A percentile compares a stretch with the other conserved stretches of the same genome.
Evolutionary conservation across 2,329 filamentous ascomycete genomes (phyloP).

Genomic region (Hypoxylon sp.): DNA sequence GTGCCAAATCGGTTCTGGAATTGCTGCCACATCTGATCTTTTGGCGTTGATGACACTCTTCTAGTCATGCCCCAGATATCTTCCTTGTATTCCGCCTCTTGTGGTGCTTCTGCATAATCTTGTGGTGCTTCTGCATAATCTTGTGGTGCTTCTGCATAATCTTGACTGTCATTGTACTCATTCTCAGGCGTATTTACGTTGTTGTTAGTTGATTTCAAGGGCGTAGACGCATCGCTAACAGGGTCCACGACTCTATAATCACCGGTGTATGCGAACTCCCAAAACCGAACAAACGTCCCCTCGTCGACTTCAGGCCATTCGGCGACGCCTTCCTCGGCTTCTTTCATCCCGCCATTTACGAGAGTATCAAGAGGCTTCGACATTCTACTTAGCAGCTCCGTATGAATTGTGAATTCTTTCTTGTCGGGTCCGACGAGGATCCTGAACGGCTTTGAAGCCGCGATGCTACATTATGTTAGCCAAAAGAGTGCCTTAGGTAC

Average conservation of each 20-base stretch:
- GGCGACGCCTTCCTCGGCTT: constrained; percentile 56
- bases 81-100: too few relatives aligned
- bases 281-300: constrained; percentile 61
- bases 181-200: neutral
- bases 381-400: constrained; percentile 57
- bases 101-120: too few relatives aligned
- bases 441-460: constrained; percentile 36
- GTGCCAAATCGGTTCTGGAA: constrained; percentile 6
- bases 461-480: too few relatives aligned
- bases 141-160: neutral
- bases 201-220: neutral
- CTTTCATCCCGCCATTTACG: constrained; percentile 59
- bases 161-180: too few relatives aligned
- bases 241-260: constrained; percentile 55
- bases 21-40: constrained; percentile 18
- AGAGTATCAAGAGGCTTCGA: constrained; percentile 57
- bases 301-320: constrained; percentile 60
- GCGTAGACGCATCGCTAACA: neutral
- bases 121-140: too few relatives aligned
- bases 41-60: too few relatives aligned
- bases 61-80: too few relatives aligned
- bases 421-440: constrained; percentile 58
- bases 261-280: constrained; percentile 62
- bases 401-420: constrained; percentile 60
- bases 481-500: neutral